Conservation (phyloP, 208 protist genomes). For the Trypanosoma caninum region DNA sequence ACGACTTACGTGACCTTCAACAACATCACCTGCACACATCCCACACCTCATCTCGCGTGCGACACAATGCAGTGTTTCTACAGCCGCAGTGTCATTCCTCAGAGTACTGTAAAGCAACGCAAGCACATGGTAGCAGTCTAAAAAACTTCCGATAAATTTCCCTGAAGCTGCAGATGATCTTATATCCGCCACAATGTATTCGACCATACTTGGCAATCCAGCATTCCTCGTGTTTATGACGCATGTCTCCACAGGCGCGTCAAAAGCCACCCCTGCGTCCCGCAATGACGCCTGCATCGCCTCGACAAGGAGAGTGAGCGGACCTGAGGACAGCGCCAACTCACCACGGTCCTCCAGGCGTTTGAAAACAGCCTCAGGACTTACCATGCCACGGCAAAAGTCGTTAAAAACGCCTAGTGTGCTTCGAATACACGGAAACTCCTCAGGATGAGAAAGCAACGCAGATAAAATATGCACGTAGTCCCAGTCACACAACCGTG, state of each 20-base stretch:
- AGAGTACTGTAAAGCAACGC: constrained; percentile 63
- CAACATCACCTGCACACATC: background rate
- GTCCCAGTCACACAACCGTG: constrained; percentile 74
- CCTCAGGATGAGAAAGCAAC: constrained; percentile 41
- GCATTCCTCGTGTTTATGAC: constrained; percentile 64
- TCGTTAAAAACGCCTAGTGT: constrained; percentile 43
- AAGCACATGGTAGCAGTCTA: constrained; percentile 58
- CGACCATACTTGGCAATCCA: constrained; percentile 38
- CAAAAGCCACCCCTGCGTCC: constrained; percentile 30
- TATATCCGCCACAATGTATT: constrained; percentile 29
- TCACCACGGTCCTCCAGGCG: constrained; percentile 38
- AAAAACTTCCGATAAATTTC: constrained; percentile 21
- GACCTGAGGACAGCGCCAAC: constrained; percentile 14
- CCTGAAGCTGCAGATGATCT: background rate
- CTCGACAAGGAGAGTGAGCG: constrained; percentile 13
- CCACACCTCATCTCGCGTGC: constrained; percentile 13
- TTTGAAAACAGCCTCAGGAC: constrained; percentile 44
- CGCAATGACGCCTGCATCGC: constrained; percentile 53
- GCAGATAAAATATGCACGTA: constrained; percentile 41
- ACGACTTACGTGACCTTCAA: background rate
- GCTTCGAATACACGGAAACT: constrained; percentile 58
- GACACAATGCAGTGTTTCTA: constrained; percentile 42
- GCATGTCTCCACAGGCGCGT: constrained; percentile 27
- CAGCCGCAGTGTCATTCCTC: constrained; percentile 49
- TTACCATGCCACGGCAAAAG: constrained; percentile 37